Evolutionary conservation across 176 grass and related monocot genomes (phyloP), one percentile per base, ranked within the genome.

Genomic region (Carex cristatella): DNA sequence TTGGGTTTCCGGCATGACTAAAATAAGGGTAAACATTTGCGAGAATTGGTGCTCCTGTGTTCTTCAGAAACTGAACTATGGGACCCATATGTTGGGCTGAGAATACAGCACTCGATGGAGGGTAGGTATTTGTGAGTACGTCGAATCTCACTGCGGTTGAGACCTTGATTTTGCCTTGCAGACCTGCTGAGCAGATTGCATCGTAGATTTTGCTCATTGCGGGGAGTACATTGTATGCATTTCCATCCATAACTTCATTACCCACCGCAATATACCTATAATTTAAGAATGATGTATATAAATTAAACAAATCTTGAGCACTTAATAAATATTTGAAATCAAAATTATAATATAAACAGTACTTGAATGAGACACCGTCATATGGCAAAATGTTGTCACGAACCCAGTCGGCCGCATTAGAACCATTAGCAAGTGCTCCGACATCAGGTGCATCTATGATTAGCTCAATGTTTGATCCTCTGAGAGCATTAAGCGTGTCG

Each of bases 21-120:
- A 97, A 89, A 85, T 97, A 97, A 0, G 94, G 92, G 83, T 94
- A 97, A 3, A 94, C 42, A 86, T 92, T 97, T 4, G 88, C 60
- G 0, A 97, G 90, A 33, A 97, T 83, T n/a, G 94, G 94, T n/a
- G 90, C 85, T 65, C 80, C 85, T 8, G 65, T 90, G 71, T 27
- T 46, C 1, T 72, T 85, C 12, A 94, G 65, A 73, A 74, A 90
- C 61, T 85, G 46, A 0, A 89, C 86, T 0, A 97, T 28, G 53
- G 86, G 61, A 0, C 0, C 4, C 79, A 94, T 88, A 86, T 86
- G 84, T 0, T 54, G 0, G 5, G 89, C 60, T 75, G 80, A 79
- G 90, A 93, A 94, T 7, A 16, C 68, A 0, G 86, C 94, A 23
- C 0, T 6, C 23, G 94, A 94, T 6, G 91, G 94, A 54, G 94